Conservation (phyloP, 2,329 filamentous ascomycete species). For the Ascochyta rabiei region DNA sequence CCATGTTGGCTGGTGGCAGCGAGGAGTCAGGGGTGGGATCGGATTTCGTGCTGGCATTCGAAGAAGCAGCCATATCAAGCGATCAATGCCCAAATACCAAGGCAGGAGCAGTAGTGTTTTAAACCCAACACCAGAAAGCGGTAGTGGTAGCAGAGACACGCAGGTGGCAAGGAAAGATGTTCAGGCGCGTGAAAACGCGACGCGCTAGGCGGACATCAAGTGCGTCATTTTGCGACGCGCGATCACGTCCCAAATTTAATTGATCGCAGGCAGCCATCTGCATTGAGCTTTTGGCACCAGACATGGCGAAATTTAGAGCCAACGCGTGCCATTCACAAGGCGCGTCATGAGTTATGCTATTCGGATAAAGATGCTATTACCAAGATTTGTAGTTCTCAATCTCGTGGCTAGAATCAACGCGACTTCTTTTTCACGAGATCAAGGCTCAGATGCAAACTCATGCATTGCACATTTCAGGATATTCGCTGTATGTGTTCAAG, state of each 20-base stretch:
- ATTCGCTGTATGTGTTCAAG: too few species aligned
- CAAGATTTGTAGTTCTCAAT: too few species aligned
- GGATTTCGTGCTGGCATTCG: conserved; percentile 25
- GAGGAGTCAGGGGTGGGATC: conserved; percentile 45
- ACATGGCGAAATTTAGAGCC: too few species aligned
- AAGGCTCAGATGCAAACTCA: too few species aligned
- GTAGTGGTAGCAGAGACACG: conserved; percentile 3
- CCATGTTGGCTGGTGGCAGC: conserved; percentile 40
- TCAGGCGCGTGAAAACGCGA: conserved; percentile 24
- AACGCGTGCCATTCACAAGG: too few species aligned
- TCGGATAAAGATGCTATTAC: too few species aligned
- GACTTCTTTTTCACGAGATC: too few species aligned
- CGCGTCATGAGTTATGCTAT: too few species aligned
- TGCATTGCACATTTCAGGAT: too few species aligned
- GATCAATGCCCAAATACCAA: background rate
- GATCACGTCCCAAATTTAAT: conserved; percentile 24
- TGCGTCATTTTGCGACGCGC: conserved; percentile 35
- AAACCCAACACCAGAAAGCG: background rate
- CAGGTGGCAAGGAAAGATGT: conserved; percentile 13
- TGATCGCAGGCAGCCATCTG: background rate
- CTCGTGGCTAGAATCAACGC: too few species aligned
- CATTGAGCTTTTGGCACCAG: too few species aligned
- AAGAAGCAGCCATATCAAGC: conserved; percentile 33
- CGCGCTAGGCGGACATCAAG: conserved; percentile 32
- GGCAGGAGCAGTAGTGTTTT: background rate